These are phyloP conservation scores for Cladosporium sp. DNA, from an alignment of 2,329 filamentous ascomycete species.

Conservation along the genomic window DNA sequence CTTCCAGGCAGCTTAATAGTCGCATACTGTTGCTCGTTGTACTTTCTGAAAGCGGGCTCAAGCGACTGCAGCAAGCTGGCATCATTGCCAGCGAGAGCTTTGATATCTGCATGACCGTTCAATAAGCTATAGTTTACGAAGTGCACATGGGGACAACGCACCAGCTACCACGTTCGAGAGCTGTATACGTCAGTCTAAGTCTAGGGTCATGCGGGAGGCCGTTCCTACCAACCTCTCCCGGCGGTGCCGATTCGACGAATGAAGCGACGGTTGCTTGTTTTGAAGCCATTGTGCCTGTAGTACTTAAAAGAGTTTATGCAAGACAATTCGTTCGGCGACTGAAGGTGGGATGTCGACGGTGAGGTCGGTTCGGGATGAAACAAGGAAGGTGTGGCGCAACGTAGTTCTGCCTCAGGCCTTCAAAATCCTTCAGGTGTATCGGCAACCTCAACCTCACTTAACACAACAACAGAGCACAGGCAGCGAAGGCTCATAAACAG, in stretches of 20 bases:
- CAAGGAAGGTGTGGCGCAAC: background rate
- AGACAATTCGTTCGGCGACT: background rate
- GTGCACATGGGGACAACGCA: slow-evolving; percentile 40
- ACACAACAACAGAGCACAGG: background rate
- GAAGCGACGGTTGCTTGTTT: slow-evolving; percentile 51
- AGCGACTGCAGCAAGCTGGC: slow-evolving; percentile 64
- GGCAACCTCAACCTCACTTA: background rate
- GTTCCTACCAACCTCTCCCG: slow-evolving; percentile 73
- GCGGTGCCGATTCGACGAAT: slow-evolving; percentile 90
- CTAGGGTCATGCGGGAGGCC: slow-evolving; percentile 15
- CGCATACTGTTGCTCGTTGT: slow-evolving; percentile 92
- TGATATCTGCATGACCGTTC: slow-evolving; percentile 65
- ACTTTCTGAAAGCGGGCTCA: slow-evolving; percentile 80
- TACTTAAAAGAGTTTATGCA: background rate
- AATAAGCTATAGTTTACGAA: background rate
- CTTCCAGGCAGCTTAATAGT: slow-evolving; percentile 86
- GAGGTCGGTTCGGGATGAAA: background rate
- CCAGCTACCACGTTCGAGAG: slow-evolving; percentile 84
- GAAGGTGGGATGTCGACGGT: slow-evolving; percentile 6
- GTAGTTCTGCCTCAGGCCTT: background rate
- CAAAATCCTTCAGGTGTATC: too few species aligned
- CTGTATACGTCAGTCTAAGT: slow-evolving; percentile 43
- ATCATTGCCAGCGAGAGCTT: slow-evolving; percentile 70
- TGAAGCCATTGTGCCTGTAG: slow-evolving; percentile 23
- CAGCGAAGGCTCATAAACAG: too few species aligned